Evolutionary conservation across 306 rosid genomes (phyloP).

Genomic region (Delonix regia): DNA sequence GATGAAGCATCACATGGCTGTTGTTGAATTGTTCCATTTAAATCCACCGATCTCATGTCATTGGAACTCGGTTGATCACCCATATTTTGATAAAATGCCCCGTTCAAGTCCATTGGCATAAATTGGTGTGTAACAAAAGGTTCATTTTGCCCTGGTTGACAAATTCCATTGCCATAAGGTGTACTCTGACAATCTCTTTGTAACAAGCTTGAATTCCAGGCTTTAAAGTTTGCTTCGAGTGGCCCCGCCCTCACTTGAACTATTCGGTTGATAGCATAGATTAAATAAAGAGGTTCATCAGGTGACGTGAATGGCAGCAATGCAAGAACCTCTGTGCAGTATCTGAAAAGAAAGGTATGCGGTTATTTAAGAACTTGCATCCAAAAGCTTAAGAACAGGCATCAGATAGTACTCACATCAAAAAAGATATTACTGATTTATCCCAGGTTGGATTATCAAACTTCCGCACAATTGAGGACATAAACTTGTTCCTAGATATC

Average conservation of each 20-base stretch:
- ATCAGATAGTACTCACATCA: slow-evolving; percentile 66
- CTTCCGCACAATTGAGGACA: slow-evolving; percentile 92
- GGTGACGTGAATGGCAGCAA: slow-evolving; percentile 81
- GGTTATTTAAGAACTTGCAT: slow-evolving; percentile 32
- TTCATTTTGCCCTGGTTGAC: slow-evolving; percentile 44
- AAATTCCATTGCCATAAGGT: slow-evolving; percentile 63
- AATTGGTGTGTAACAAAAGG: slow-evolving; percentile 38
- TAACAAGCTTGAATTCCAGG: slow-evolving; percentile 66
- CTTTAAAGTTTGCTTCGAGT: slow-evolving; percentile 86
- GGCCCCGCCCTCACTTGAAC: slow-evolving; percentile 91
- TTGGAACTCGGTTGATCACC: slow-evolving; percentile 35
- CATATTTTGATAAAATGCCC: slow-evolving; percentile 48
- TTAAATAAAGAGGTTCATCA: slow-evolving; percentile 93
- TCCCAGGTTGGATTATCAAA: slow-evolving; percentile 78
- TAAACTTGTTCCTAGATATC: slow-evolving; percentile 89
- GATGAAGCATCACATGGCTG: slow-evolving; percentile 52
- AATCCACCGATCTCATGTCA: slow-evolving; percentile 58
- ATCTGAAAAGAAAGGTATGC: slow-evolving; percentile 54
- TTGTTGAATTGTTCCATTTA: slow-evolving; percentile 67
- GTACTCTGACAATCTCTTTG: slow-evolving; percentile 49
- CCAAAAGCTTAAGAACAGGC: slow-evolving; percentile 15
- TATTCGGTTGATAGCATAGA: slow-evolving; percentile 83
- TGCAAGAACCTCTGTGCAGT: slow-evolving; percentile 93
- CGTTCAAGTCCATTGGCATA: slow-evolving; percentile 59
- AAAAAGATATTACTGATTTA: slow-evolving; percentile 71